Evolutionary conservation across 345 rosid genomes (phyloP).

Genomic region (Syzygium oleosum): DNA sequence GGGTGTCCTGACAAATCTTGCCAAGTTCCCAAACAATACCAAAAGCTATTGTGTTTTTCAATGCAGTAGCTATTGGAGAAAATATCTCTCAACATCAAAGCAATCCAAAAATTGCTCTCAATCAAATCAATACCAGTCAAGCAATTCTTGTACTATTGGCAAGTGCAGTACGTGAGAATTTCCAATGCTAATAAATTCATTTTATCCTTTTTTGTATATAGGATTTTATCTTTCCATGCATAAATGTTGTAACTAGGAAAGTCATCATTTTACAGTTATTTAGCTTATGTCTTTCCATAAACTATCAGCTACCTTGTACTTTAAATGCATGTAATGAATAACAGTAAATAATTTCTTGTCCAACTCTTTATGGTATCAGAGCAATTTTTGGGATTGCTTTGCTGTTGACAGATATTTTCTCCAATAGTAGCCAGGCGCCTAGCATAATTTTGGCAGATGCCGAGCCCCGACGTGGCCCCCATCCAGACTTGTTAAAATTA

Average conservation of each 20-base stretch:
- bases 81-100: too few species aligned
- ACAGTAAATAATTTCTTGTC: background rate
- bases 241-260: too few species aligned
- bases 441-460: background rate
- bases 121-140: background rate
- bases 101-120: background rate
- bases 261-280: background rate
- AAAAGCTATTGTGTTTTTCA: background rate
- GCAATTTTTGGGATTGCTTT: too few species aligned
- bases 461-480: background rate
- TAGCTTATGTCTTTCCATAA: background rate
- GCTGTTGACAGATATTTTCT: too few species aligned
- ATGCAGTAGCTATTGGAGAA: background rate
- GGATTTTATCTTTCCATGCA: too few species aligned
- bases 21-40: background rate
- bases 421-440: background rate
- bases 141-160: too few species aligned
- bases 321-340: background rate
- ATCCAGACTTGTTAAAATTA: background rate
- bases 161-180: too few species aligned
- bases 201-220: background rate
- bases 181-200: background rate
- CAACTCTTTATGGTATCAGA: background rate
- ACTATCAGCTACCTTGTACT: background rate
- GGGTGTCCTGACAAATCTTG: background rate